A percentile compares a stretch with the other conserved stretches of the same genome.
phyloP scores from a whole-genome alignment of 192 early-diverging fungal genomes.

The Backusella morwellensis region DNA sequence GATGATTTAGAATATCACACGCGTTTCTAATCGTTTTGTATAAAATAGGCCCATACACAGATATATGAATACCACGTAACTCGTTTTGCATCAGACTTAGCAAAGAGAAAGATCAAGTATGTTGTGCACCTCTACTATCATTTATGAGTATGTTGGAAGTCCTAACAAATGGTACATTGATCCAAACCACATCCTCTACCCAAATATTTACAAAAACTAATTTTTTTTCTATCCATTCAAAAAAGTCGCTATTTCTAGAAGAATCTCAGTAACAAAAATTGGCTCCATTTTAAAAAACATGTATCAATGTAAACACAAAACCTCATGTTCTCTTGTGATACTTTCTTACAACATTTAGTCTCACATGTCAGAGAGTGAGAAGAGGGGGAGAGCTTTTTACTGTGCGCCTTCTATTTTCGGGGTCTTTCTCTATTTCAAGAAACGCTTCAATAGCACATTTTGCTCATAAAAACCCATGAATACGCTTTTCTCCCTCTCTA shows the following conservation, averaged over 20 bases:
- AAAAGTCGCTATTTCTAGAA: background rate
- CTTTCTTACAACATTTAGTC: background rate
- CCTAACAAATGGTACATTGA: background rate
- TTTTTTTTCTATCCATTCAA: background rate
- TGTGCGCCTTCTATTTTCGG: background rate
- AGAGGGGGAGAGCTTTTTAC: background rate
- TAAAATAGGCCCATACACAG: background rate
- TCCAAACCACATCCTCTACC: no score
- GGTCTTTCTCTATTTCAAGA: background rate
- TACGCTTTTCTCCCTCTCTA: background rate
- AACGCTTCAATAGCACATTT: background rate
- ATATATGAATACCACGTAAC: no score
- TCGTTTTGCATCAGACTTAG: no score
- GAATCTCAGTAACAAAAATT: background rate
- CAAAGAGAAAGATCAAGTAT: background rate
- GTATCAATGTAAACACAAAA: background rate
- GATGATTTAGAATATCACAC: background rate
- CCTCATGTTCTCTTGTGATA: background rate
- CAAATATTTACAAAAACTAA: no score
- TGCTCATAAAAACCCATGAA: background rate
- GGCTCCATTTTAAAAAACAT: background rate
- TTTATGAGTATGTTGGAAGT: background rate
- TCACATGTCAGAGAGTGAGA: background rate
- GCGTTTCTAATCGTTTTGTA: background rate
- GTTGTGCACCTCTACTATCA: background rate